phyloP scores from a whole-genome alignment of 2,329 filamentous ascomycete genomes.

The Ophiostoma sp. region DNA sequence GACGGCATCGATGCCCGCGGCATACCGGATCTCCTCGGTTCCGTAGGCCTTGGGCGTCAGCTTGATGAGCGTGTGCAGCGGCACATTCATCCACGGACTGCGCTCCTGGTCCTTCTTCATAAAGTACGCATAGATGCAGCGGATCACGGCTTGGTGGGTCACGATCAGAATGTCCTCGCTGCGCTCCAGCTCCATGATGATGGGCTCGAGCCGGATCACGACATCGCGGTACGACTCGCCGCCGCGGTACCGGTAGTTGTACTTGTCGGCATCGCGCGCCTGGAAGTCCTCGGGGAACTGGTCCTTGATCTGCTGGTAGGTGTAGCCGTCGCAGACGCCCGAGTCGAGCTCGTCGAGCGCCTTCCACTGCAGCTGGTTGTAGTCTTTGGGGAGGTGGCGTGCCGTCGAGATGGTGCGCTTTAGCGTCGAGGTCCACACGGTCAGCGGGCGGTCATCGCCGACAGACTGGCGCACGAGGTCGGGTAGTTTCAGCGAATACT shows the following conservation, averaged over 20 bases:
- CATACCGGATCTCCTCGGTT: constrained; percentile 80
- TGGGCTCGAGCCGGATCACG: constrained; percentile 93
- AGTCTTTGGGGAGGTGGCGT: constrained; percentile 70
- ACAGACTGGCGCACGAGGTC: constrained; percentile 80
- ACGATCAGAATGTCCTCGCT: constrained; percentile 97
- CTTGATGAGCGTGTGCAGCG: constrained; percentile 93
- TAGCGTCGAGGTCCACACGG: constrained; percentile 58
- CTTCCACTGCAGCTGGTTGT: constrained; percentile 98
- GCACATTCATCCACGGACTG: constrained; percentile 98
- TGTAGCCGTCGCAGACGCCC: constrained; percentile 92
- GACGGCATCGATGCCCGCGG: constrained; percentile 89
- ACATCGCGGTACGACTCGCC: constrained; percentile 95
- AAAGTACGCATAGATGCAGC: constrained; percentile 98
- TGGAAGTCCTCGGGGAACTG: constrained; percentile 90
- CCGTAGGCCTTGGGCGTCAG: constrained; percentile 90
- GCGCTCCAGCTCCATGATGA: constrained; percentile 98
- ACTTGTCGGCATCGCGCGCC: constrained; percentile 95
- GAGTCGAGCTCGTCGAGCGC: constrained; percentile 95
- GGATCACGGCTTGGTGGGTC: constrained; percentile 91
- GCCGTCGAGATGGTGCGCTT: constrained; percentile 88
- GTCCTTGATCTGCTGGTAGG: constrained; percentile 90
- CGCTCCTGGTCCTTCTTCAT: constrained; percentile 93
- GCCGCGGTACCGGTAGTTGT: constrained; percentile 97
- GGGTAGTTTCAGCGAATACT: constrained; percentile 80
- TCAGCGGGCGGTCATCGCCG: constrained; percentile 58